Evolutionary conservation across 2,329 filamentous ascomycete genomes (phyloP), one percentile per base, ranked within the genome.

Genomic region (Hypoxylon sp.): DNA sequence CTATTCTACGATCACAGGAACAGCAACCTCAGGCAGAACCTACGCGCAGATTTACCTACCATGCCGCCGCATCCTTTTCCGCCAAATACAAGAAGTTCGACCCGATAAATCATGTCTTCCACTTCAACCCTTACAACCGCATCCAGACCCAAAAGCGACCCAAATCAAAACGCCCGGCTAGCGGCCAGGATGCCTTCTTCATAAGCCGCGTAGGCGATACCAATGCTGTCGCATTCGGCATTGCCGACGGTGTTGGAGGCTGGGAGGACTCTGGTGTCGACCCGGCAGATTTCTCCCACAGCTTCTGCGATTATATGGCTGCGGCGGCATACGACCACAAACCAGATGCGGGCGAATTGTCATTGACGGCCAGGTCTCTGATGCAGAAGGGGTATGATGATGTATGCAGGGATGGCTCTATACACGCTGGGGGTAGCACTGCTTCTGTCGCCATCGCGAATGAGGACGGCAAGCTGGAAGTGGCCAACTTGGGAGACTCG

Each of bases 181-280:
- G 92, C 56, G 96, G 96, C 14, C 95, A 99, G 81, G 96, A 99
- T 85, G 93, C 96, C 64, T 98, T 98, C 83, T 99, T 99, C 81
- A 91, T 96, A 74, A 89, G 92, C 77, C 89, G 90, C 25, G 84
- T 98, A n/a, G 93, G 92, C 57, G 88, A 90, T 70, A 87, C 87
- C 1, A 86, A 89, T 40, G 86, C 90, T 44, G 88, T 97, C 10
- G 93, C 95, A 0, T 91, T 99, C 73, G 96, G 94, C 17, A 89
- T 99, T 25, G 94, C 95, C 59, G 96, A 99, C 79, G 96, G 96
- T 10, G 96, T 99, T 0, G 96, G 96, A 53, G 96, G 96, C 37
- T 99, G 96, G 95, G 89, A 92, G 70, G 93, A 97, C 74, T 95
- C 92, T 42, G 94, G 94, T 49, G 91, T 99, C 58, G 95, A 99